Evolutionary conservation across 768 basidiomycete species (phyloP).

Genomic region (Hysterangium stoloniferum): DNA sequence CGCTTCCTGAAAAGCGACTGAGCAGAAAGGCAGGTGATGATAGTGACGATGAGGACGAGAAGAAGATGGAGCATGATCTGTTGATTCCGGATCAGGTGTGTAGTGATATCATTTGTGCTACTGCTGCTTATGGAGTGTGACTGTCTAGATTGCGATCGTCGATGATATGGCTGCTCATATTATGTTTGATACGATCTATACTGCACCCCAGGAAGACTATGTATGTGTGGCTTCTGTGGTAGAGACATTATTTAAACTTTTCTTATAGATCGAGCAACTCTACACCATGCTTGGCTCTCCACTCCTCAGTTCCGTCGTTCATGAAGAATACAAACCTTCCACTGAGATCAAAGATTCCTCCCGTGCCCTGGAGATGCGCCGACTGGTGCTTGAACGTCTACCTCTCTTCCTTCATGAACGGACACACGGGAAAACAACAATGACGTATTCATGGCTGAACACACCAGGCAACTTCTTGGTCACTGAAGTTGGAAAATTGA

Average conservation of each 20-base stretch:
- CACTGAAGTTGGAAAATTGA: slow-evolving; percentile 55
- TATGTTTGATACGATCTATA: slow-evolving; percentile 68
- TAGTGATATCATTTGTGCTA: slow-evolving; percentile 14
- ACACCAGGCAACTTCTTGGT: slow-evolving; percentile 60
- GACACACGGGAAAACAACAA: slow-evolving; percentile 51
- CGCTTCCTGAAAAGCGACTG: slow-evolving; percentile 25
- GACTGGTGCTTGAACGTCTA: slow-evolving; percentile 71
- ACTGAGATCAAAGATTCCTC: slow-evolving; percentile 43
- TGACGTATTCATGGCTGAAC: slow-evolving; percentile 62
- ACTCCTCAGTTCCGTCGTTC: slow-evolving; percentile 62
- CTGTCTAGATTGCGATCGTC: slow-evolving; percentile 58
- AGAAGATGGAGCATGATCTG: slow-evolving; percentile 68
- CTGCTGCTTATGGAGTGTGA: not conserved
- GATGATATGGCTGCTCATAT: slow-evolving; percentile 82
- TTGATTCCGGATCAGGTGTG: slow-evolving; percentile 40
- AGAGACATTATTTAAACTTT: not conserved
- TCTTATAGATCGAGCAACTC: slow-evolving; percentile 42
- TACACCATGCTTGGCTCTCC: slow-evolving; percentile 71
- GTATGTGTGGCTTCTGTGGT: slow-evolving; percentile 27
- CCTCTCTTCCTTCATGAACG: slow-evolving; percentile 92
- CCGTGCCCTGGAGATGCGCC: slow-evolving; percentile 42
- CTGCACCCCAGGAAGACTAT: slow-evolving; percentile 87
- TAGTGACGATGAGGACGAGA: slow-evolving; percentile 62
- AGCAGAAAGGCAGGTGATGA: slow-evolving; percentile 22
- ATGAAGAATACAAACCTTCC: slow-evolving; percentile 64